A percentile compares a stretch with the other conserved stretches of the same genome.
Conservation (phyloP, 768 basidiomycete species). For the Mycena rosella region DNA sequence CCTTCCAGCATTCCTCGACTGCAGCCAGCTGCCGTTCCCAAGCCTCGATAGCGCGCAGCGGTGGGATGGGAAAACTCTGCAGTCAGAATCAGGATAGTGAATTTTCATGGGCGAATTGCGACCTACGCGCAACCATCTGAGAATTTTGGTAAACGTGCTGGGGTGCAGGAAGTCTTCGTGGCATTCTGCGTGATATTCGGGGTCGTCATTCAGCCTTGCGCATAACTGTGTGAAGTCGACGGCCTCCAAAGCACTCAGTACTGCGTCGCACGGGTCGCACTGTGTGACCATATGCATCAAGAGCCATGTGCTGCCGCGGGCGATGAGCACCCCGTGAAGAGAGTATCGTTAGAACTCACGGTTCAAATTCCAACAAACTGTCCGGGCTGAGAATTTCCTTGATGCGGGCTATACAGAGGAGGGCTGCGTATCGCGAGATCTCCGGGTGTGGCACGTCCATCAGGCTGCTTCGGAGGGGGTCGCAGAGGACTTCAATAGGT, state of each 20-base stretch:
- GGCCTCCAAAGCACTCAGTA: not conserved
- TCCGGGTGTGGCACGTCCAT: not conserved
- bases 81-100: not conserved
- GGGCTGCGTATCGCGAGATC: not conserved
- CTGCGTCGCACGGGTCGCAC: not conserved
- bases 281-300: not conserved
- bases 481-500: not conserved
- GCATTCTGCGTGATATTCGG: conserved; percentile 4
- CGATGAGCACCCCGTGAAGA: not conserved
- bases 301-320: not conserved
- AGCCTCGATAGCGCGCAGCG: not conserved
- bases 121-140: conserved; percentile 6
- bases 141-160: not conserved
- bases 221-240: conserved; percentile 9
- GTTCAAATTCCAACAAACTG: not conserved
- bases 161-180: not conserved
- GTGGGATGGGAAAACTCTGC: conserved; percentile 1
- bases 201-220: not conserved
- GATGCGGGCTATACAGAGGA: conserved; percentile 10
- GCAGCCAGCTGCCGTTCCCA: conserved; percentile 5
- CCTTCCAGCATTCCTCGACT: not conserved
- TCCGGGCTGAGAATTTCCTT: not conserved
- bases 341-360: not conserved
- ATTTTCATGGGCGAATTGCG: too few relatives aligned
- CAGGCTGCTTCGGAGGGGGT: not conserved